These are phyloP conservation scores for Akanthomyces dipterigenus DNA, from an alignment of 2,329 filamentous ascomycete species.

Conservation along the genomic window DNA sequence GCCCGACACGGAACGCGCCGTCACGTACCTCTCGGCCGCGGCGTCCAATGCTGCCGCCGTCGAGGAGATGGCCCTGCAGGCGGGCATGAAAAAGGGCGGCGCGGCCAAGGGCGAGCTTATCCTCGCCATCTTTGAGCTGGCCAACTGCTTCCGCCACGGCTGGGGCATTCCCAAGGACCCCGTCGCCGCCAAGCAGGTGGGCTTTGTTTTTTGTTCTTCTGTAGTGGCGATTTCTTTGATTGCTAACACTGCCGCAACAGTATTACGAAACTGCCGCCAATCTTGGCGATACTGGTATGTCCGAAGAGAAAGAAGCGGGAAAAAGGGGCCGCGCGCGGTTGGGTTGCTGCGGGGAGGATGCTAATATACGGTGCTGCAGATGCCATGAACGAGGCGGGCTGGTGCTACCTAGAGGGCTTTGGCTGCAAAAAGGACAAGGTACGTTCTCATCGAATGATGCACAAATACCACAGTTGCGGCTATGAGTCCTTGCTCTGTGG, in stretches of 20 bases:
- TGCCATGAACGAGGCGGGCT: slow-evolving; percentile 93
- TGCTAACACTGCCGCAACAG: no score
- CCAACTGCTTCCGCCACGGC: slow-evolving; percentile 86
- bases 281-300: slow-evolving; percentile 73
- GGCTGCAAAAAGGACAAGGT: slow-evolving; percentile 98
- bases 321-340: no score
- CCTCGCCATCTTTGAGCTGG: slow-evolving; percentile 91
- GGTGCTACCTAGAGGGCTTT: slow-evolving; percentile 96
- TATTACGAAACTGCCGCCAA: slow-evolving; percentile 99
- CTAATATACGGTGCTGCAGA: slow-evolving; percentile 41
- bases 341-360: neutral
- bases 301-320: neutral
- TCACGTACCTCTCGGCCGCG: slow-evolving; percentile 79
- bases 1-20: slow-evolving; percentile 63
- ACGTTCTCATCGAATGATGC: slow-evolving; percentile 34
- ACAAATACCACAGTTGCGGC: no score
- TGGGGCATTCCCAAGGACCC: slow-evolving; percentile 89
- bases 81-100: slow-evolving; percentile 87
- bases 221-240: no score
- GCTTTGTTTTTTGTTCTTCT: slow-evolving; percentile 17
- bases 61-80: slow-evolving; percentile 76
- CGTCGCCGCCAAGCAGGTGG: slow-evolving; percentile 68
- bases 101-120: slow-evolving; percentile 94
- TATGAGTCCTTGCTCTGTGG: no score
- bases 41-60: slow-evolving; percentile 85